Percentiles rank a stretch among this genome's conserved stretches.
Evolutionary conservation across 164 flowering plant genomes (phyloP).

Genomic region (Berberis vulgaris): DNA sequence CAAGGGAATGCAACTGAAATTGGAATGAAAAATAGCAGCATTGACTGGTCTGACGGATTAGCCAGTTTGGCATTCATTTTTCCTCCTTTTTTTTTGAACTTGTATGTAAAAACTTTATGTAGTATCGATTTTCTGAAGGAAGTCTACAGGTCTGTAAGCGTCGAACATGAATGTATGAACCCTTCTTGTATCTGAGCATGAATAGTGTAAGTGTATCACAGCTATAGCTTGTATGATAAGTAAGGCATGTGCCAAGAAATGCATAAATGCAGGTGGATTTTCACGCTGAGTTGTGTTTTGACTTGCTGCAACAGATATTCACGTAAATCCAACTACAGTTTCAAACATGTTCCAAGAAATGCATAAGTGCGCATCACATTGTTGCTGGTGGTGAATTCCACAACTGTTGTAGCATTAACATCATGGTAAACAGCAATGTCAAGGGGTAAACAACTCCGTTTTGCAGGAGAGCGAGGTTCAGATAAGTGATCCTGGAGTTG

Average conservation of each 20-base stretch:
- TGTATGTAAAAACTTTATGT: constrained; percentile 5
- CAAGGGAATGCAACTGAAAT: background rate
- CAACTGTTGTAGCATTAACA: constrained; percentile 45
- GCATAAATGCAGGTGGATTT: constrained; percentile 5
- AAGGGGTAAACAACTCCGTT: constrained; percentile 57
- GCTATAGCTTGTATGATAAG: constrained; percentile 4
- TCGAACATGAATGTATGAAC: no score
- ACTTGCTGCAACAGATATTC: background rate
- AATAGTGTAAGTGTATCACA: no score
- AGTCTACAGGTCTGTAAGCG: background rate
- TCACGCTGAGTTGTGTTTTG: background rate
- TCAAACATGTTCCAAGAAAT: constrained; percentile 8
- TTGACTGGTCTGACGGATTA: background rate
- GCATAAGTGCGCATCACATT: constrained; percentile 10
- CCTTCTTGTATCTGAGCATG: no score
- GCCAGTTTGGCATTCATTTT: background rate
- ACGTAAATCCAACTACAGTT: background rate
- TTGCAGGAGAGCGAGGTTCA: constrained; percentile 52
- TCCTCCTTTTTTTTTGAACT: background rate
- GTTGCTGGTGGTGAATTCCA: constrained; percentile 15
- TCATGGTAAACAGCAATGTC: constrained; percentile 66
- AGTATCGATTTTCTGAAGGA: background rate
- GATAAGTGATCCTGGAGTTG: constrained; percentile 58
- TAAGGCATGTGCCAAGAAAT: constrained; percentile 2
- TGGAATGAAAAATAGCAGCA: constrained; percentile 2